Evolutionary conservation across 768 basidiomycete genomes (phyloP), one percentile per base, ranked within the genome.

Genomic region (Agrocybe praecox): DNA sequence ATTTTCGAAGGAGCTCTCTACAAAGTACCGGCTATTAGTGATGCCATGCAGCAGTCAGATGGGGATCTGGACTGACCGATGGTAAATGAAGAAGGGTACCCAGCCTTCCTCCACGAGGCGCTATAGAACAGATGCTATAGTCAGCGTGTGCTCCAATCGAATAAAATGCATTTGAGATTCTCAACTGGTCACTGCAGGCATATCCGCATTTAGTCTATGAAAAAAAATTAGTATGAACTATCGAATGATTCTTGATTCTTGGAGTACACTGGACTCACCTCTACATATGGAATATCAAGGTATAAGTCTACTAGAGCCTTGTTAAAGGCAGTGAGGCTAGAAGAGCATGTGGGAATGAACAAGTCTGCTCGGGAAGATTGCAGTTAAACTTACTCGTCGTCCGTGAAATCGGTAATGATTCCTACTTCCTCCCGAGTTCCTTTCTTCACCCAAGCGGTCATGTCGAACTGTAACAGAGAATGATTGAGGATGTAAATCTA

Each of bases 401-500:
- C 89, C 18, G 89, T 88, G 65, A 77, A 94, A 72, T 97, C 95
- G 40, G 83, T 87, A 66, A 96, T 92, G 50, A 96, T 81, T 44
- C 90, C 90, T 58, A 96, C 88, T 76, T 84, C 84, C 72, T 92
- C 90, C 64, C 76, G 73, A 40, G 87, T 87, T 33, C 90, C 92
- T 66, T 72, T 73, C 81, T 94, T 94, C 58, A 96, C 91, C 94
- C 94, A 97, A 53, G 92, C 92, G 19, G 92, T 94, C 92, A 94
- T 94, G 69, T 94, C 92, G 66, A 89, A 91, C 90, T 92, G 63
- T 49, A 52, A n/a, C n/a, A 36, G 33, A 19, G 53, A 56, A 36
- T 42, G n/a, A 47, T 52, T 64, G 57, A 68, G 55, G 26, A 61
- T 56, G 43, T 18, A 22, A 48, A 53, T 34, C 32, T 55, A 53